Percentiles rank a stretch among this genome's conserved stretches.
Conservation (phyloP, 805 yeast species). For the Kuraishia borneana region DNA sequence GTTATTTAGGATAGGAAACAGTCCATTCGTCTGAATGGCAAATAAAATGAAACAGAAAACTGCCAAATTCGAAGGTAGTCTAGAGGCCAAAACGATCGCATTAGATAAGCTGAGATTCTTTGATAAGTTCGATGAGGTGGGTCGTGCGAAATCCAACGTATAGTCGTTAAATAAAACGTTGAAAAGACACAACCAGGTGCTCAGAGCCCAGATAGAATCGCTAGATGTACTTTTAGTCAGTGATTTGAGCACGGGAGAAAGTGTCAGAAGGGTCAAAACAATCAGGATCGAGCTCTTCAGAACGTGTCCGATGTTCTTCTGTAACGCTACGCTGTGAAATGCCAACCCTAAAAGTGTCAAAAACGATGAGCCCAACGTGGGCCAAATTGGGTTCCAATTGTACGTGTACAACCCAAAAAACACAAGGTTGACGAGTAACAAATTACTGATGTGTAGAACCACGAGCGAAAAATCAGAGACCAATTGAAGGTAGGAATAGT, state of each 20-base stretch:
- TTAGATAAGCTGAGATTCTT: conserved; percentile 79
- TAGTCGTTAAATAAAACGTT: conserved; percentile 64
- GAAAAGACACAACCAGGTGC: conserved; percentile 64
- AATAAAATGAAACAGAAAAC: conserved; percentile 80
- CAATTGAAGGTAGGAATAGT: conserved; percentile 53
- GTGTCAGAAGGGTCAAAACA: conserved; percentile 56
- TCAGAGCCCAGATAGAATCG: conserved; percentile 90
- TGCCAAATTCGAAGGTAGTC: conserved; percentile 58
- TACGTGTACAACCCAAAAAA: conserved; percentile 49
- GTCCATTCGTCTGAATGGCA: conserved; percentile 58
- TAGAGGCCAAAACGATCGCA: conserved; percentile 84
- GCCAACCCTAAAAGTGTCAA: conserved; percentile 25
- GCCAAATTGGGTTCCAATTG: conserved; percentile 37
- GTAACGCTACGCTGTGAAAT: conserved; percentile 16
- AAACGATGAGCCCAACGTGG: conserved; percentile 22
- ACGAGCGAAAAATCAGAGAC: conserved; percentile 62
- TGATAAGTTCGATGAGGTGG: conserved; percentile 43
- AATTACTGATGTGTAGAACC: conserved; percentile 51
- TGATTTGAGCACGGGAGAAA: conserved; percentile 86
- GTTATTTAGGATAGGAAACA: conserved; percentile 60
- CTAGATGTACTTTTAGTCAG: conserved; percentile 82
- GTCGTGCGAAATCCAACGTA: conserved; percentile 32
- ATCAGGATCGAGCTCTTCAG: conserved; percentile 62
- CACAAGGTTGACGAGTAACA: conserved; percentile 53
- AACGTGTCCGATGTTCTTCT: conserved; percentile 18